These are phyloP conservation scores for Termitomyces eurrhizus DNA, from an alignment of 768 basidiomycete genomes.

Conservation along the genomic window DNA sequence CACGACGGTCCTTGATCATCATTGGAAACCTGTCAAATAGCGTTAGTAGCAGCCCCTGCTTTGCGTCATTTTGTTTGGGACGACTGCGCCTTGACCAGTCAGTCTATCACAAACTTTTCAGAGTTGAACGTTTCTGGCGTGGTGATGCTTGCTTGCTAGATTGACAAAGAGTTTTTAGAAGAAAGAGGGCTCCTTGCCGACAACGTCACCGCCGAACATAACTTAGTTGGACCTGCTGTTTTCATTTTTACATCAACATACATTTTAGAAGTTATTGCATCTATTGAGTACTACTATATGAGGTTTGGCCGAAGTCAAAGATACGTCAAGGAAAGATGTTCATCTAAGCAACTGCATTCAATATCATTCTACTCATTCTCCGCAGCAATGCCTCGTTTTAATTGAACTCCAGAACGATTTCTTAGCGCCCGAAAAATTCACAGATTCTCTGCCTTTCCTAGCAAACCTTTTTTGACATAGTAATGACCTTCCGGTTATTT, in stretches of 20 bases:
- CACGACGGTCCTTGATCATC: not conserved
- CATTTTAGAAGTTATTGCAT: too few relatives aligned
- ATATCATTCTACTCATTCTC: not conserved
- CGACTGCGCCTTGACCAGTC: not conserved
- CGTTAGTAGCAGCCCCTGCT: not conserved
- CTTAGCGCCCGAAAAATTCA: conserved; percentile 18
- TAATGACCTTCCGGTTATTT: conserved; percentile 13
- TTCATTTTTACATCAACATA: not conserved
- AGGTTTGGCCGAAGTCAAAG: too few relatives aligned
- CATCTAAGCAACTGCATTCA: not conserved
- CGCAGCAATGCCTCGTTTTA: conserved; percentile 20
- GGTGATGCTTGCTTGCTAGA: not conserved
- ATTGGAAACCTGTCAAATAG: conserved; percentile 1
- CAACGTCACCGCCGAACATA: not conserved
- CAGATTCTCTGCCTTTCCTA: conserved; percentile 15
- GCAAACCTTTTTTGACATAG: conserved; percentile 13
- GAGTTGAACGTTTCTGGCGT: not conserved
- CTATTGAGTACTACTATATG: too few relatives aligned
- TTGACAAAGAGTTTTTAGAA: not conserved
- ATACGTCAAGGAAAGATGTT: not conserved
- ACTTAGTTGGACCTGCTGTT: not conserved
- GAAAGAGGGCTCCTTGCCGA: not conserved
- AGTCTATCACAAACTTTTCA: not conserved
- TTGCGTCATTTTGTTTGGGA: not conserved
- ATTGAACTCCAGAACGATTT: conserved; percentile 28